Conservation (phyloP, 1,284 basidiomycete species). For the Porodaedalea pini region DNA sequence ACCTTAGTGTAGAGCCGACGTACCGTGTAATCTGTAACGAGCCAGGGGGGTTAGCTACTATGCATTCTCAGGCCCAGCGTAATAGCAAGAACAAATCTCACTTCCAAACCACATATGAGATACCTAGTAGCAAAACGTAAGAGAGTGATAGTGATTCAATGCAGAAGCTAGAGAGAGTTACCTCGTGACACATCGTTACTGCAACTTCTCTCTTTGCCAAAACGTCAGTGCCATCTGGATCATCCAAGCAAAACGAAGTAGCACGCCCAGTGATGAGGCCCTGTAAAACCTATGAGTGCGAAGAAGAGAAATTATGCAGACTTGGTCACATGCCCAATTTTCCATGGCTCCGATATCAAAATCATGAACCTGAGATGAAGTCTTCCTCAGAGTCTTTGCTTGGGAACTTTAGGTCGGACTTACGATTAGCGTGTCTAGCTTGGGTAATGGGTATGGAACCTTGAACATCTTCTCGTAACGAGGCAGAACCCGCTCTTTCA, state of each 20-base stretch:
- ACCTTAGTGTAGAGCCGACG: slow-evolving; percentile 68
- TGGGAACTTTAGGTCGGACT: slow-evolving; percentile 25
- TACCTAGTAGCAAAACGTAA: neutral
- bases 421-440: slow-evolving; percentile 84
- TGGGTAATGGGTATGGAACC: slow-evolving; percentile 91
- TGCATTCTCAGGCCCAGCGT: neutral
- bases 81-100: neutral
- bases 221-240: slow-evolving; percentile 67
- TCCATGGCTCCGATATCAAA: slow-evolving; percentile 96
- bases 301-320: neutral
- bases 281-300: slow-evolving; percentile 29
- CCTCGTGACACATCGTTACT: slow-evolving; percentile 80
- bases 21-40: slow-evolving; percentile 27
- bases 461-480: slow-evolving; percentile 93
- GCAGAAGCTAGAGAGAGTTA: slow-evolving; percentile 25
- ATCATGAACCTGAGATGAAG: slow-evolving; percentile 57
- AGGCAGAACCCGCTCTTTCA: slow-evolving; percentile 83
- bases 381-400: neutral
- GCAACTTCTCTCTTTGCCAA: slow-evolving; percentile 79
- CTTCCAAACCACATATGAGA: slow-evolving; percentile 74
- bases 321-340: slow-evolving; percentile 61
- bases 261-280: slow-evolving; percentile 92
- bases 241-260: slow-evolving; percentile 77
- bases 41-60: neutral
- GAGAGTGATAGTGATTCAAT: neutral